Percentiles rank a stretch among this genome's conserved stretches.
Conservation (phyloP, 805 yeast genomes). For the Candida golubevii region DNA sequence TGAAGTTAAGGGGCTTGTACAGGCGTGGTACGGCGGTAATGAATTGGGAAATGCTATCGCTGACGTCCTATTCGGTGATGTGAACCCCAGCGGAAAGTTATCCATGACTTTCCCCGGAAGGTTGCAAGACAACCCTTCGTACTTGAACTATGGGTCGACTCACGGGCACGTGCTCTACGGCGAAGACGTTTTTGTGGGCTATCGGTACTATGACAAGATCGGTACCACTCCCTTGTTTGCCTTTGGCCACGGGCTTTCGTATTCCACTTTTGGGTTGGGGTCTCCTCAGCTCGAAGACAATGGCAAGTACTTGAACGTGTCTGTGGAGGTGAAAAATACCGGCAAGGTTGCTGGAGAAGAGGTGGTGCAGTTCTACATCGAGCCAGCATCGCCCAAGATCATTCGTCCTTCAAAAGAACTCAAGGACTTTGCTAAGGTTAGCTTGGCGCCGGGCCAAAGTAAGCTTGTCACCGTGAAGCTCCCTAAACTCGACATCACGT, state of each 20-base stretch:
- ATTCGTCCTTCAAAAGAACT: constrained; percentile 27
- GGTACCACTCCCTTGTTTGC: constrained; percentile 26
- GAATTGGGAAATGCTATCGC: constrained; percentile 32
- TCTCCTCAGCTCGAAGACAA: constrained; percentile 15
- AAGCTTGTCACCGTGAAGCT: constrained; percentile 16
- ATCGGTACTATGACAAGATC: constrained; percentile 28
- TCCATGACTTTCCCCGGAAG: constrained; percentile 23
- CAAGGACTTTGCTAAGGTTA: constrained; percentile 28
- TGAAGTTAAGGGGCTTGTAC: constrained; percentile 23
- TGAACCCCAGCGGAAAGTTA: constrained; percentile 29
- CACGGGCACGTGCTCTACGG: constrained; percentile 32
- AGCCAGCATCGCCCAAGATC: constrained; percentile 16
- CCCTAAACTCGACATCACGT: constrained; percentile 24
- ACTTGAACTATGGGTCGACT: constrained; percentile 25
- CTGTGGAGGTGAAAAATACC: constrained; percentile 21
- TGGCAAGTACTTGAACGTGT: constrained; percentile 16
- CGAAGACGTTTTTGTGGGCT: constrained; percentile 31
- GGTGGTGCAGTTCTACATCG: constrained; percentile 27
- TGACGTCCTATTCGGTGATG: constrained; percentile 30
- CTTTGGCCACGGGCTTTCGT: constrained; percentile 32
- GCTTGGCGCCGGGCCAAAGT: constrained; percentile 17
- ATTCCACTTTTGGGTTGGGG: constrained; percentile 22
- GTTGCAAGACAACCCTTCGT: constrained; percentile 26
- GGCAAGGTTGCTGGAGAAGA: constrained; percentile 25
- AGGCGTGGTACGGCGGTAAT: constrained; percentile 36